A percentile compares a stretch with the other conserved stretches of the same genome.
Evolutionary conservation across 106 monocot species (phyloP).

Genomic region (Dendrobium chrysotoxum): DNA sequence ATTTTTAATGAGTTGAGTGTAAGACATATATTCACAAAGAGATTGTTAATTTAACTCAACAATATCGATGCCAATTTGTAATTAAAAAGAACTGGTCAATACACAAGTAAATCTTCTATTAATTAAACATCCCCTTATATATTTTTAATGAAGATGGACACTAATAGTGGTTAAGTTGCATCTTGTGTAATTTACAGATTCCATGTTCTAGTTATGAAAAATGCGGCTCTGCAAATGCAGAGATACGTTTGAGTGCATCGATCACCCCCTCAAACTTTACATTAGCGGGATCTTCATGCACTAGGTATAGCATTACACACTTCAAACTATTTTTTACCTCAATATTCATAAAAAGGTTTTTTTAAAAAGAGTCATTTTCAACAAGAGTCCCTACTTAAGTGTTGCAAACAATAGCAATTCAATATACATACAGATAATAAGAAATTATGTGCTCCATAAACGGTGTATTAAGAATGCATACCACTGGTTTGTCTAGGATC

Average conservation of each 20-base stretch:
- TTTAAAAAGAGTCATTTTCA: neutral
- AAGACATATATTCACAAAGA: neutral
- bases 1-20: neutral
- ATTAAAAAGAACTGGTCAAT: neutral
- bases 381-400: neutral
- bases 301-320: neutral
- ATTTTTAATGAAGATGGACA: too few relatives aligned
- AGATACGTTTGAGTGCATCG: neutral
- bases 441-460: neutral
- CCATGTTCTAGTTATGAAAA: neutral
- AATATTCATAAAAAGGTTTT: neutral
- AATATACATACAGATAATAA: neutral
- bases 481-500: constrained; percentile 75
- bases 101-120: neutral
- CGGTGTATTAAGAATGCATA: constrained; percentile 14
- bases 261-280: neutral
- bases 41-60: neutral
- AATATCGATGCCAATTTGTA: neutral
- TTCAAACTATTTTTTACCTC: neutral
- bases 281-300: neutral
- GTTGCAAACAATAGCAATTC: neutral
- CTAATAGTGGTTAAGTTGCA: too few relatives aligned
- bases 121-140: neutral
- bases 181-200: too few relatives aligned
- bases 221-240: neutral